Base-by-base conservation (phyloP, 768 basidiomycete species). In the Candolleomyces eurysporus region DNA sequence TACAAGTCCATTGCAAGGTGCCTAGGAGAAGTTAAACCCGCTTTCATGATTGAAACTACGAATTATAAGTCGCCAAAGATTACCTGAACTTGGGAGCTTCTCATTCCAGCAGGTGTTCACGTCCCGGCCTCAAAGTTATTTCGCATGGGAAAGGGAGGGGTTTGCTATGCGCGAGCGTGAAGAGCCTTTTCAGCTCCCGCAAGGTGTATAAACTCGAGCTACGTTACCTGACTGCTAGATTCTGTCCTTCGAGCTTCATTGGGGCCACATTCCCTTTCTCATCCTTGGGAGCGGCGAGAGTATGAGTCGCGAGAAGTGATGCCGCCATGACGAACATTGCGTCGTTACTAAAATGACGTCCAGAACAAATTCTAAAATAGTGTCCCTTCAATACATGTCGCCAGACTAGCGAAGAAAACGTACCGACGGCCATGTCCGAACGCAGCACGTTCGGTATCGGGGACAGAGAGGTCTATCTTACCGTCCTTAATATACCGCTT, bases 371-470 rank as follows among this genome's bases (percentile, higher is more conserved):
- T 48, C 72, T 71, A 19, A 16, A 14, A 31, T 6, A 19, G 14
- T 49, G 7, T n/a, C 19, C 13, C 9, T 31, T 53, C 5, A 31
- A 5, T 5, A n/a, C 4, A 4, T 39, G 14, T 8, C 30, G 14
- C 10, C 13, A n/a, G n/a, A 3, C 4, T 31, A 8, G 32, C 13
- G 32, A 30, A 16, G 26, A 16, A 53, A 6, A 64, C 60, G 45
- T 5, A 48, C 55, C 70, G 57, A 40, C 54, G 48, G 14, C 76
- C 76, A 65, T 68, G 74, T 10, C 76, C 73, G 58, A 75, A 77
- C 26, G 68, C 68, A 30, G 71, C 68, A n/a, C 59, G 51, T 30
- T 65, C 67, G 4, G 73, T 71, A 56, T 72, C 65, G 43, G 66
- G 64, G 13, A 67, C 66, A 31, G 67, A 48, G 0, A 65, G 63